Conservation (phyloP, 176 grass and related monocot species). For the Themeda triandra region DNA sequence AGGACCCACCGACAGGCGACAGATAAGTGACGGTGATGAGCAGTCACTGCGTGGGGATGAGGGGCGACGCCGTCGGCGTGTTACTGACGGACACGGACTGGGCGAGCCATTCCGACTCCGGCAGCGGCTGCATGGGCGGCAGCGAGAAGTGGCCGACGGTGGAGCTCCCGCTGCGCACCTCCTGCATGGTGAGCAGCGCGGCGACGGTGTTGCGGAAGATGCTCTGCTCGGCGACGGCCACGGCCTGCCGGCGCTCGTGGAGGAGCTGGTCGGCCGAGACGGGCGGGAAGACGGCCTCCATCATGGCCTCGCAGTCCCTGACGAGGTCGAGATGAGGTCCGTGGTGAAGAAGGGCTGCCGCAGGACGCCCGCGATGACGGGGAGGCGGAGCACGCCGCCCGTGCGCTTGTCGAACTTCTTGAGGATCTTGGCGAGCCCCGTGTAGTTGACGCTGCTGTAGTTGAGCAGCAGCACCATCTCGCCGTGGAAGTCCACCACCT, state of each 20-base stretch:
- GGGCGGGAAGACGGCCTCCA: slow-evolving; percentile 58
- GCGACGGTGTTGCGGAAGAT: slow-evolving; percentile 82
- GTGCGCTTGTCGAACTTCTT: slow-evolving; percentile 96
- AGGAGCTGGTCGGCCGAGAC: background rate
- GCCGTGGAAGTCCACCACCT: slow-evolving; percentile 78
- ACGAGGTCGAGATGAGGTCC: slow-evolving; percentile 66
- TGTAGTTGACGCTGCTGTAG: slow-evolving; percentile 87
- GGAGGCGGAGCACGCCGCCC: slow-evolving; percentile 63
- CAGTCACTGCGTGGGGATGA: slow-evolving; percentile 49
- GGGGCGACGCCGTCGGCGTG: slow-evolving; percentile 15
- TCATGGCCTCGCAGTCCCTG: slow-evolving; percentile 72
- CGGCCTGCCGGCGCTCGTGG: slow-evolving; percentile 9
- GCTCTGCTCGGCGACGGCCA: slow-evolving; percentile 44
- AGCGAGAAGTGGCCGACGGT: slow-evolving; percentile 77
- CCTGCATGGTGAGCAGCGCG: slow-evolving; percentile 78
- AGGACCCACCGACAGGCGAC: too few species aligned
- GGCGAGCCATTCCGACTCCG: slow-evolving; percentile 51
- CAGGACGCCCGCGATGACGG: slow-evolving; percentile 72
- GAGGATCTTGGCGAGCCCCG: slow-evolving; percentile 79
- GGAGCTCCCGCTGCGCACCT: slow-evolving; percentile 87
- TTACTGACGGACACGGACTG: slow-evolving; percentile 45
- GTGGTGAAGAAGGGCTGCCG: slow-evolving; percentile 90
- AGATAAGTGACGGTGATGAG: too few species aligned
- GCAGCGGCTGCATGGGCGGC: slow-evolving; percentile 60
- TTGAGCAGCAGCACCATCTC: slow-evolving; percentile 89